phyloP scores from a whole-genome alignment of 768 basidiomycete species.

The Antrodiella citrinella region DNA sequence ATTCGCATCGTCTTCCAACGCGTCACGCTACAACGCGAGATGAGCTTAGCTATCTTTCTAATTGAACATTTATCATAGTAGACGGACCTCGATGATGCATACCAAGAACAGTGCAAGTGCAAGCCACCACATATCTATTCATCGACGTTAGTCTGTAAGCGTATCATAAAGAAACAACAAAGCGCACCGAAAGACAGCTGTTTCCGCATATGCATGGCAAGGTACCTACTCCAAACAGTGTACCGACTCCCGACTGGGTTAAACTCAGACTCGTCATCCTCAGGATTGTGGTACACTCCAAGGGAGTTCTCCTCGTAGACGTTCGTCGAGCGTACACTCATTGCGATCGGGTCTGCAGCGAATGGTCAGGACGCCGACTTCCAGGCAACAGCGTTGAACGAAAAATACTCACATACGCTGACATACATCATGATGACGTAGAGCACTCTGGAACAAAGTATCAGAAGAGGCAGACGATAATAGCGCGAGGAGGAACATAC shows the following conservation, averaged over 20 bases:
- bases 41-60: neutral
- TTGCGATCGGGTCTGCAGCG: slow-evolving; percentile 60
- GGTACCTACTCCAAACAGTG: slow-evolving; percentile 66
- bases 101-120: slow-evolving; percentile 77
- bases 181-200: slow-evolving; percentile 85
- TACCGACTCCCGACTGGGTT: slow-evolving; percentile 39
- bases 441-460: slow-evolving; percentile 49
- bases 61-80: neutral
- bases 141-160: neutral
- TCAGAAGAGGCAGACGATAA: neutral
- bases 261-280: slow-evolving; percentile 27
- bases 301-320: slow-evolving; percentile 92
- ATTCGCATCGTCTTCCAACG: slow-evolving; percentile 45
- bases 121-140: slow-evolving; percentile 95
- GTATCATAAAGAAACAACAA: neutral
- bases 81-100: slow-evolving; percentile 84
- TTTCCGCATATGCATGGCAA: slow-evolving; percentile 73
- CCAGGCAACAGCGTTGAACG: neutral
- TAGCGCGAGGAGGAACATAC: slow-evolving; percentile 34
- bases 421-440: slow-evolving; percentile 95
- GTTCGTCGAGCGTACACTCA: slow-evolving; percentile 90
- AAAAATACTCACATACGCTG: slow-evolving; percentile 54
- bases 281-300: slow-evolving; percentile 60
- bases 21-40: slow-evolving; percentile 37
- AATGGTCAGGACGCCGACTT: slow-evolving; percentile 4